These are phyloP conservation scores for Fusarium mangiferae DNA, from an alignment of 2,329 filamentous ascomycete species.

Conservation along the genomic window DNA sequence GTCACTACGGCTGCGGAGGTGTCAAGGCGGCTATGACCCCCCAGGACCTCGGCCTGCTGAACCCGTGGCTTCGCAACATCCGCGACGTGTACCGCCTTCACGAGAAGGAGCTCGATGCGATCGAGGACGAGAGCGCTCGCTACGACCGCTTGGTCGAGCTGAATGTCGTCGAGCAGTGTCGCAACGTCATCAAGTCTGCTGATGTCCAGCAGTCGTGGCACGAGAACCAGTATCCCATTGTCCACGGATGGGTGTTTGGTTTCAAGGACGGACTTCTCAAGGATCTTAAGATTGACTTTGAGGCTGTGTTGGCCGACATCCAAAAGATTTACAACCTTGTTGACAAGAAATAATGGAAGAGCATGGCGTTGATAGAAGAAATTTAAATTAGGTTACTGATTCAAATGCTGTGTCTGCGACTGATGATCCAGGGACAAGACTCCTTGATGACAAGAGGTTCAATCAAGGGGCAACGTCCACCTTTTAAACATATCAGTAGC, in stretches of 20 bases:
- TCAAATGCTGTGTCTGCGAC: background rate
- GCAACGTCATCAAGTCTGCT: slow-evolving; percentile 82
- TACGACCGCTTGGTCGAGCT: slow-evolving; percentile 82
- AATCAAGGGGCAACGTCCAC: slow-evolving; percentile 4
- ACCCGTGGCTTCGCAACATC: slow-evolving; percentile 80
- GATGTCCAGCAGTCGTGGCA: slow-evolving; percentile 78
- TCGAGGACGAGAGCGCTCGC: slow-evolving; percentile 67
- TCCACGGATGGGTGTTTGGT: slow-evolving; percentile 80
- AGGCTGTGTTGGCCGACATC: slow-evolving; percentile 64
- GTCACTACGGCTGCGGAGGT: slow-evolving; percentile 81
- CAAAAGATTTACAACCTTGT: slow-evolving; percentile 73
- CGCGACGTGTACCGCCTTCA: slow-evolving; percentile 78
- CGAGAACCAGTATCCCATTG: slow-evolving; percentile 72
- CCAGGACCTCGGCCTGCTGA: slow-evolving; percentile 75
- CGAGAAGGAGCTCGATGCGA: slow-evolving; percentile 74
- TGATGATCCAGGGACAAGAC: background rate
- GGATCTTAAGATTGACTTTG: slow-evolving; percentile 71
- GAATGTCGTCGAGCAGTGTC: slow-evolving; percentile 82
- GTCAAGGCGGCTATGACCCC: slow-evolving; percentile 80
- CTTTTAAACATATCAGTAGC: slow-evolving; percentile 32
- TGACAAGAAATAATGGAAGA: slow-evolving; percentile 42
- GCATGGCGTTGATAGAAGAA: slow-evolving; percentile 23
- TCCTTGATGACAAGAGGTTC: background rate
- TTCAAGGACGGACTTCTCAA: slow-evolving; percentile 74
- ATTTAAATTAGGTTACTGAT: slow-evolving; percentile 7